Evolutionary conservation across 306 rosid species (phyloP), one percentile per base, ranked within the genome.

Genomic region (Herpetospermum pedunculosum): DNA sequence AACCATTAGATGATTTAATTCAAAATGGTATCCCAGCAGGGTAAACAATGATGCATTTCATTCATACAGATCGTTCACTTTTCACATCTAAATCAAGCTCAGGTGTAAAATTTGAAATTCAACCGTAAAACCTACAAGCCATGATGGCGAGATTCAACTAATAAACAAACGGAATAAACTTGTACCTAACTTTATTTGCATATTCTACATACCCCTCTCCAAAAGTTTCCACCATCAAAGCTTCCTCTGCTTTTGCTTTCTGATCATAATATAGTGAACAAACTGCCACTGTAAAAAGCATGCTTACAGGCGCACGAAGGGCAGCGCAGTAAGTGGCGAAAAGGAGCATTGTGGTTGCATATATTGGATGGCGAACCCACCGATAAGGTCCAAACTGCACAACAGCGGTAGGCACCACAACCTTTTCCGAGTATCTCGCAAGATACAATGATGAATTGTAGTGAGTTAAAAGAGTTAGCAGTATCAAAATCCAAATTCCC

Each of bases 331-430:
- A 81, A 34, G 96, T 85, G 21, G 71, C 90, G 59, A 93, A 91
- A 75, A 93, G 79, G 26, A 91, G 96, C 92, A 81, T 82, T 0
- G 89, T 86, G 11, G 98, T 91, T 0, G 96, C 77, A 69, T 89
- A 94, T 79, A 94, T 86, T 4, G 98, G 98, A 87, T 89, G 97
- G 11, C 97, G 96, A 53, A 91, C 75, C 97, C 88, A 91, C 46
- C 98, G 81, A 84, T 89, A 94, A 25, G 98, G 98, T 76, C 98
- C 98, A 50, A 88, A 94, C 80, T 86, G 97, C 79, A 94, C 92
- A 53, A 94, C 98, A 65, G 91, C 85, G 8, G 81, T 85, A 54
- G 97, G 98, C 81, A 80, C 98, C 79, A 91, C 96, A 38, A 94
- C 90, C 79, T 94, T 89, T 54, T 94, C 97, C 3, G 96, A 94